A percentile compares a stretch with the other conserved stretches of the same genome.
phyloP scores from a whole-genome alignment of 2,329 filamentous ascomycete species.

The Fusarium sp. region DNA sequence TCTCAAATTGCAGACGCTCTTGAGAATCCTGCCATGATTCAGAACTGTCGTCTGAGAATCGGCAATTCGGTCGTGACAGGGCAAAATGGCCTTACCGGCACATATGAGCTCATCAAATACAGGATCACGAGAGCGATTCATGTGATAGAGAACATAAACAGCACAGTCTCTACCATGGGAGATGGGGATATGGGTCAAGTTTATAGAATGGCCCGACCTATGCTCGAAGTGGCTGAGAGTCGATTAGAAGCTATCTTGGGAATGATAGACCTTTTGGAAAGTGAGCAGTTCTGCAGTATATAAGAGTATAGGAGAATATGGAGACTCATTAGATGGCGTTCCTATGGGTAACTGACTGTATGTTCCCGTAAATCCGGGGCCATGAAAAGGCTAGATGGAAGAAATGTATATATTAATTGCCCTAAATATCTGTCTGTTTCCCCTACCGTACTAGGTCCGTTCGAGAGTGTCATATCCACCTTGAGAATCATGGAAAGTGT shows the following conservation, averaged over 20 bases:
- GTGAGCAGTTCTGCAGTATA: background rate
- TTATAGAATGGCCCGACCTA: background rate
- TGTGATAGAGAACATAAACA: rapidly evolving
- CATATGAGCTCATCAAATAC: background rate
- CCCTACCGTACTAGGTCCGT: rapidly evolving
- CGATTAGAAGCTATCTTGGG: background rate
- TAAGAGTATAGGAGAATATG: background rate
- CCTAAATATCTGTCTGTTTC: rapidly evolving
- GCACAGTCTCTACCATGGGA: rapidly evolving
- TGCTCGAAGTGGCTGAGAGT: background rate
- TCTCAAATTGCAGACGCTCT: background rate
- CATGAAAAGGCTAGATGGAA: too few species aligned
- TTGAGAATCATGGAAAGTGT: background rate
- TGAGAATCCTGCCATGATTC: background rate
- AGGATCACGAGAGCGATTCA: background rate
- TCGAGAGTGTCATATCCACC: too few species aligned
- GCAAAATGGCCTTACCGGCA: background rate
- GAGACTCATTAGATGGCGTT: too few species aligned
- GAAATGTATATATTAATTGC: too few species aligned
- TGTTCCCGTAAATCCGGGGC: too few species aligned
- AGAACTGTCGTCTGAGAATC: background rate
- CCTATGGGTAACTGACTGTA: too few species aligned
- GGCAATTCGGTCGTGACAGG: background rate
- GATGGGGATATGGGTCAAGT: rapidly evolving
- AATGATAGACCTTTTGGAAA: background rate